Conservation (phyloP, 768 basidiomycete genomes). For the Cubamyces sp. region DNA sequence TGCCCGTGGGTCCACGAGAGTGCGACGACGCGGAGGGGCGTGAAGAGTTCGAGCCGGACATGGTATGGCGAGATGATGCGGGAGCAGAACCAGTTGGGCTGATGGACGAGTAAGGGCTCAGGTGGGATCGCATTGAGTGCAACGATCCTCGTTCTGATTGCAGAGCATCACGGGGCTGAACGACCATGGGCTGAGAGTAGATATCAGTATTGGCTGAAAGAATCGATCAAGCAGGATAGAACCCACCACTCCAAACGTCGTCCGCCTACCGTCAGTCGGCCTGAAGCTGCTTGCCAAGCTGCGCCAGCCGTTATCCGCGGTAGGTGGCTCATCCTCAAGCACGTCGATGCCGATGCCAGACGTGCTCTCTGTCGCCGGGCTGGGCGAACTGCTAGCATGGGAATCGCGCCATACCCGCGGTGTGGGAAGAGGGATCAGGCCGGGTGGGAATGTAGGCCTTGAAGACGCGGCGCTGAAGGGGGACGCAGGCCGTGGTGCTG, state of each 20-base stretch:
- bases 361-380: slow-evolving; percentile 23
- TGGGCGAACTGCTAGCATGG: slow-evolving; percentile 24
- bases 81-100: slow-evolving; percentile 55
- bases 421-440: slow-evolving; percentile 38
- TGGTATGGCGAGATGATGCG: slow-evolving; percentile 47
- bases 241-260: slow-evolving; percentile 70
- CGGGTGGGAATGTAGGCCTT: slow-evolving; percentile 39
- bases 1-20: slow-evolving; percentile 36
- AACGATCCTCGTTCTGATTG: slow-evolving; percentile 69
- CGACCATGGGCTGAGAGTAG: slow-evolving; percentile 44
- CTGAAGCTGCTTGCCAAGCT: slow-evolving; percentile 47
- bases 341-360: slow-evolving; percentile 54
- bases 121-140: slow-evolving; percentile 62
- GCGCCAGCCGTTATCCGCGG: slow-evolving; percentile 64
- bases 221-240: slow-evolving; percentile 19
- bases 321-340: slow-evolving; percentile 71
- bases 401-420: slow-evolving; percentile 42
- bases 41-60: slow-evolving; percentile 56
- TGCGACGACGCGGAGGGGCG: slow-evolving; percentile 46
- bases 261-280: slow-evolving; percentile 40
- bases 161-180: slow-evolving; percentile 45
- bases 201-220: not conserved
- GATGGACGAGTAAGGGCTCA: slow-evolving; percentile 45
- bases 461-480: slow-evolving; percentile 47
- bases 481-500: slow-evolving; percentile 59